Percentiles rank a stretch among this genome's conserved stretches.
Evolutionary conservation across 2,329 filamentous ascomycete genomes (phyloP).

Genomic region (Claviceps spartinae): DNA sequence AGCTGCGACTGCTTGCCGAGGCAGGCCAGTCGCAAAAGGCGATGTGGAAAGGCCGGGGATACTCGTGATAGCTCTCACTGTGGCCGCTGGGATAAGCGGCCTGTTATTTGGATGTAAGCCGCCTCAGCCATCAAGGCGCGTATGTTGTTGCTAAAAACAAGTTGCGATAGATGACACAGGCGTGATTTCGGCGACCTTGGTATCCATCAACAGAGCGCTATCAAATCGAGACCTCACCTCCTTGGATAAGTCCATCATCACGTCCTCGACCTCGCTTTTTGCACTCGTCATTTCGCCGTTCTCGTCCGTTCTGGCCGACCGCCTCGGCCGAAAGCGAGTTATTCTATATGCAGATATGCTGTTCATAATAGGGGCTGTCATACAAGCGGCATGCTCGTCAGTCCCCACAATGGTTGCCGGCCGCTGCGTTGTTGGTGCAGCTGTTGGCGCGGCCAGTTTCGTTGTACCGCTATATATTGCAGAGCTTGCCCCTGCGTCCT

Average conservation of each 20-base stretch:
- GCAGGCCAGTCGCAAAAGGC: constrained; percentile 14
- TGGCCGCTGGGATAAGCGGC: constrained; percentile 53
- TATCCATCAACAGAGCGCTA: constrained; percentile 48
- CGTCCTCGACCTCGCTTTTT: constrained; percentile 53
- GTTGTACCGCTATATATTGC: constrained; percentile 81
- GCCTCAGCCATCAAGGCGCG: not conserved
- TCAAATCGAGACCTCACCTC: constrained; percentile 42
- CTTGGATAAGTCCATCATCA: constrained; percentile 57
- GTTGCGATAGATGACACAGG: constrained; percentile 44
- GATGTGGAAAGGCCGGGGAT: constrained; percentile 23
- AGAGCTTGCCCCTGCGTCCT: constrained; percentile 65
- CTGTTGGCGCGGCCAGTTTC: constrained; percentile 64
- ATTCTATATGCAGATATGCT: constrained; percentile 51
- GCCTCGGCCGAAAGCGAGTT: constrained; percentile 45
- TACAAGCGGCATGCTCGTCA: constrained; percentile 45
- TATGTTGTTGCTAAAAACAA: constrained; percentile 6
- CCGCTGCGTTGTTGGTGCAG: constrained; percentile 55
- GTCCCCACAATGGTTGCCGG: constrained; percentile 55
- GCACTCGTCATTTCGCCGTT: constrained; percentile 51
- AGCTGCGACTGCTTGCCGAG: constrained; percentile 12
- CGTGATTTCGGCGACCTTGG: constrained; percentile 54
- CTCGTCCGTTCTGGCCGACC: constrained; percentile 50
- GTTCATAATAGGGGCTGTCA: constrained; percentile 52
- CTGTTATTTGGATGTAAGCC: constrained; percentile 53
- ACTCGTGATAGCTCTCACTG: constrained; percentile 48